These are phyloP conservation scores for Nemania sp. DNA, from an alignment of 2,329 filamentous ascomycete species.

Conservation along the genomic window DNA sequence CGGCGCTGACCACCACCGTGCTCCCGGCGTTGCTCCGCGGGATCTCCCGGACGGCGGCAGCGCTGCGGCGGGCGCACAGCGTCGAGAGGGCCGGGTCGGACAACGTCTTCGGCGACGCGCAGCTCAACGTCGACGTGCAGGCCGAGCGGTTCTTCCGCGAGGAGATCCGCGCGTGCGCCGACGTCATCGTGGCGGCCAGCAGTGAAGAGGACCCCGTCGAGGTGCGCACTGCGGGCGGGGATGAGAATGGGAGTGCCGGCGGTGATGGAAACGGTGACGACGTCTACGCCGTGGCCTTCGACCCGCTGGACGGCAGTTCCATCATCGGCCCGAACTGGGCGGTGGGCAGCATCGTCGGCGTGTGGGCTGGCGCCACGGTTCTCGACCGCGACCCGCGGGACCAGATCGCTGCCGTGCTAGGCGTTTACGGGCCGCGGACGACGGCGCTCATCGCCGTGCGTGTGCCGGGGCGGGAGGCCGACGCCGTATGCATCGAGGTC, in stretches of 20 bases:
- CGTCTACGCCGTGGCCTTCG: conserved; percentile 63
- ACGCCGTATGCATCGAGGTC: conserved; percentile 56
- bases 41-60: conserved; percentile 50
- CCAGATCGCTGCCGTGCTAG: conserved; percentile 56
- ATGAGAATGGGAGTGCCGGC: background rate
- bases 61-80: conserved; percentile 50
- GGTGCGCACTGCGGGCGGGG: conserved; percentile 13
- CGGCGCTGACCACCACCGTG: conserved; percentile 49
- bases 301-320: conserved; percentile 66
- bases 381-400: conserved; percentile 47
- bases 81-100: conserved; percentile 54
- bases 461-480: conserved; percentile 43
- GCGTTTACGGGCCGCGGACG: conserved; percentile 59
- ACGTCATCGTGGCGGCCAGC: conserved; percentile 55
- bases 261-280: background rate
- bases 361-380: conserved; percentile 58
- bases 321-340: conserved; percentile 64
- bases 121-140: conserved; percentile 61
- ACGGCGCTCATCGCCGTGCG: conserved; percentile 60
- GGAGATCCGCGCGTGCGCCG: conserved; percentile 49
- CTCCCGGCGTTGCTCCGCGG: conserved; percentile 53
- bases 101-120: conserved; percentile 63
- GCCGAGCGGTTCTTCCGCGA: conserved; percentile 55
- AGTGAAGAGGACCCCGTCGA: conserved; percentile 66
- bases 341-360: conserved; percentile 62